phyloP scores from a whole-genome alignment of 2,329 filamentous ascomycete genomes.

The Colletotrichum noveboracense region DNA sequence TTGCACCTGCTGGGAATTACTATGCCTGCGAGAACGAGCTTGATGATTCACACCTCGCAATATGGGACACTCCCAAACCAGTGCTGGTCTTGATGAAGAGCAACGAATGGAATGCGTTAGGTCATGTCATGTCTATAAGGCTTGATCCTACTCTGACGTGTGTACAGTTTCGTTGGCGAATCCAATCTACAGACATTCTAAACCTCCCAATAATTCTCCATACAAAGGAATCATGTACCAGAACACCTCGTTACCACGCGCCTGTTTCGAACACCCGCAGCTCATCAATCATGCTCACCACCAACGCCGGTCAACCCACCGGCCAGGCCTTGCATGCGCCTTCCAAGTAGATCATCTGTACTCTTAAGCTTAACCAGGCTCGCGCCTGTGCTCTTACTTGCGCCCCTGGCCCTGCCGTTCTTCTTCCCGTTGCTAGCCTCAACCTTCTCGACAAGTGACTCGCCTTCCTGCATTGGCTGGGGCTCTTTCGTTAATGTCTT shows the following conservation, averaged over 20 bases:
- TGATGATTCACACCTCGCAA: too few relatives aligned
- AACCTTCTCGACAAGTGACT: constrained; percentile 26
- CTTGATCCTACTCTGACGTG: not conserved
- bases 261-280: not conserved
- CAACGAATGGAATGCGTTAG: not conserved
- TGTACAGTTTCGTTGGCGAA: constrained; percentile 12
- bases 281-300: constrained; percentile 39
- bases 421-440: constrained; percentile 24
- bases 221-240: not conserved
- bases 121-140: not conserved
- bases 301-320: constrained; percentile 56
- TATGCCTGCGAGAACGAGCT: too few relatives aligned
- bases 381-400: constrained; percentile 46
- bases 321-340: constrained; percentile 64
- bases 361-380: constrained; percentile 60
- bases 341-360: constrained; percentile 60
- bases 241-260: not conserved
- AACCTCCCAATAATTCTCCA: not conserved
- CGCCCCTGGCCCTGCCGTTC: constrained; percentile 34
- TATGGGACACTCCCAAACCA: not conserved
- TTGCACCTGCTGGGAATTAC: rapidly evolving
- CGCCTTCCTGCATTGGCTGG: constrained; percentile 23
- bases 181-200: constrained; percentile 13
- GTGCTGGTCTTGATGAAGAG: rapidly evolving
- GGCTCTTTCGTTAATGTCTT: constrained; percentile 24